A percentile compares a stretch with the other conserved stretches of the same genome.
These are phyloP conservation scores for Schwanniomyces pseudopolymorphus DNA, from an alignment of 805 yeast genomes.

Conservation along the genomic window DNA sequence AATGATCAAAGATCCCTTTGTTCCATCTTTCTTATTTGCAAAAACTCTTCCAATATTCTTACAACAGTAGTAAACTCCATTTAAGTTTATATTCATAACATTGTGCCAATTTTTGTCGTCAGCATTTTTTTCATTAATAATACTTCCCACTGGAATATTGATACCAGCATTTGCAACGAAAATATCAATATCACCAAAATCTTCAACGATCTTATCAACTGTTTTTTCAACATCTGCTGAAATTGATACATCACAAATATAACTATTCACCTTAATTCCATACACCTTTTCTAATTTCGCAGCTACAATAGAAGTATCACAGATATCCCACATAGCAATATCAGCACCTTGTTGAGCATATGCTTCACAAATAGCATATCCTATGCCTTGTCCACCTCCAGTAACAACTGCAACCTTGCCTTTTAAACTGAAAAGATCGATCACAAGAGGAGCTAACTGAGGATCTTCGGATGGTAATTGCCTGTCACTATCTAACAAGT, in stretches of 20 bases:
- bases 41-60: constrained; percentile 40
- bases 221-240: constrained; percentile 48
- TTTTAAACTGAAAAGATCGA: constrained; percentile 72
- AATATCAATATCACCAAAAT: constrained; percentile 78
- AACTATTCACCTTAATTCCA: constrained; percentile 61
- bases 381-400: constrained; percentile 86
- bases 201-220: constrained; percentile 52
- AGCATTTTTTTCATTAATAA: constrained; percentile 34
- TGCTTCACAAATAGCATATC: constrained; percentile 77
- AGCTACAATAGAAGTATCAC: constrained; percentile 58
- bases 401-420: constrained; percentile 83
- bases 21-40: constrained; percentile 30
- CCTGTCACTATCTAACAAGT: not conserved
- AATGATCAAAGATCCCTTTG: constrained; percentile 39
- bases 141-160: constrained; percentile 69
- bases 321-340: constrained; percentile 49
- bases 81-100: constrained; percentile 39
- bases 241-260: constrained; percentile 58
- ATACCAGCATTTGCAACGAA: constrained; percentile 91
- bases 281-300: constrained; percentile 54
- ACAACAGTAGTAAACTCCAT: constrained; percentile 45
- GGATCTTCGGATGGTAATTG: not conserved
- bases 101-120: constrained; percentile 31
- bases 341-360: constrained; percentile 87
- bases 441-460: constrained; percentile 38